Evolutionary conservation across 164 flowering plant genomes (phyloP), one percentile per base, ranked within the genome.

Genomic region (Dillenia suffruticosa): DNA sequence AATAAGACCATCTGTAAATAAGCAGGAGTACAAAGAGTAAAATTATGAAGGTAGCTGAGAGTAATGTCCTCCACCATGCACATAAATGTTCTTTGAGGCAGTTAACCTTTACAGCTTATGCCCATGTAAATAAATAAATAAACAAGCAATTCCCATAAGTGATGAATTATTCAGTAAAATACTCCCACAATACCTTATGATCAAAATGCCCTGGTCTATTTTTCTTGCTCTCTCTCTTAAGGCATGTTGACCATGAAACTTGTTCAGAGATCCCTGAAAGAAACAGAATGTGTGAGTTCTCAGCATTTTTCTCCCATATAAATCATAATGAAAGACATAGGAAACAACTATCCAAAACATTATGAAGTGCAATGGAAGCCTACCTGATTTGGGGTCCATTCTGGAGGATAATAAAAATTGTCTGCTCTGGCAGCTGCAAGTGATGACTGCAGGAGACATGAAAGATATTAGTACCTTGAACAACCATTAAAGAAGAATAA

Each of bases 381-480:
- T 76, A 92, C 98, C 90, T 92, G 84, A 46, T 72, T 78, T 48
- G 99, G 99, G 45, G 79, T 77, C 99, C 99, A 95, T 90, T 92
- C 99, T 72, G 97, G 97, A 0, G 97, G 97, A 56, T 86, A 92
- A 79, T 95, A 95, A 71, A 95, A 95, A 59, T 95, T 95, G 68
- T 95, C 97, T 55, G 99, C 99, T 78, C 99, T 75, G 24, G 99
- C 99, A 68, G 99, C 99, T 61, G 99, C 99, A 65, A 95, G 97
- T 17, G 99, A 74, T 70, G 99, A 95, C 99, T 92, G 87, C 84
- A 83, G 56, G 63, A 63, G 40, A 57, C 49, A 32, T 32, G 40
- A 32, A 32, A 32, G 40, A 32, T 32, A 32, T 32, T 4, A 32
- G 40, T 32, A 32, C 40, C 40, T 32, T 32, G 40, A 32, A 32